These are phyloP conservation scores for Pilasporangium apinafurcum DNA, from an alignment of 352 stramenopile species.

Conservation along the genomic window DNA sequence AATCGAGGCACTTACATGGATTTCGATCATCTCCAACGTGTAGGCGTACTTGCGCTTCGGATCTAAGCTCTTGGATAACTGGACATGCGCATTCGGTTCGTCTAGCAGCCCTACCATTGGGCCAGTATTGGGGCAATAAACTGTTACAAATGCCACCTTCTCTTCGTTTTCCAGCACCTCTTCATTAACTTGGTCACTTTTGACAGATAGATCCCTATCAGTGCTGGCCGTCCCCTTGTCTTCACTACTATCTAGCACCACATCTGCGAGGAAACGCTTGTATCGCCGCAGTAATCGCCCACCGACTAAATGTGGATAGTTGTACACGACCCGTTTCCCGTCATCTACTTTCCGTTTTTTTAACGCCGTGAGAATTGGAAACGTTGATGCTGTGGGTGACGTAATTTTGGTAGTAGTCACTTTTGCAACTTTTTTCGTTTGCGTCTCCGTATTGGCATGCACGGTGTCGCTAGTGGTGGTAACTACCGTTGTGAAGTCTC, in stretches of 20 bases:
- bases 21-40: constrained; percentile 80
- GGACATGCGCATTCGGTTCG: constrained; percentile 49
- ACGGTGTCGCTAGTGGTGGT: not conserved
- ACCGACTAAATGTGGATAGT: constrained; percentile 46
- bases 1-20: constrained; percentile 41
- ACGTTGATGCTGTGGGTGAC: not conserved
- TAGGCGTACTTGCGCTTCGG: constrained; percentile 80
- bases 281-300: constrained; percentile 62
- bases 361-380: constrained; percentile 13
- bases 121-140: constrained; percentile 81
- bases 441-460: not conserved
- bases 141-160: constrained; percentile 35
- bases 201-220: not conserved
- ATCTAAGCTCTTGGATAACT: constrained; percentile 71
- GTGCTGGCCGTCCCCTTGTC: no score
- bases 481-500: constrained; percentile 11
- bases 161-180: not conserved
- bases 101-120: constrained; percentile 80
- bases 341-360: constrained; percentile 15
- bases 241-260: constrained; percentile 36
- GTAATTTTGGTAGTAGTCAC: constrained; percentile 5
- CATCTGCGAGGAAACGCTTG: constrained; percentile 80
- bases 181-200: not conserved
- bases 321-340: constrained; percentile 28
- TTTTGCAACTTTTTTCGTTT: constrained; percentile 9